phyloP scores from a whole-genome alignment of 1,284 basidiomycete genomes.

The Trichosporon sp. region DNA sequence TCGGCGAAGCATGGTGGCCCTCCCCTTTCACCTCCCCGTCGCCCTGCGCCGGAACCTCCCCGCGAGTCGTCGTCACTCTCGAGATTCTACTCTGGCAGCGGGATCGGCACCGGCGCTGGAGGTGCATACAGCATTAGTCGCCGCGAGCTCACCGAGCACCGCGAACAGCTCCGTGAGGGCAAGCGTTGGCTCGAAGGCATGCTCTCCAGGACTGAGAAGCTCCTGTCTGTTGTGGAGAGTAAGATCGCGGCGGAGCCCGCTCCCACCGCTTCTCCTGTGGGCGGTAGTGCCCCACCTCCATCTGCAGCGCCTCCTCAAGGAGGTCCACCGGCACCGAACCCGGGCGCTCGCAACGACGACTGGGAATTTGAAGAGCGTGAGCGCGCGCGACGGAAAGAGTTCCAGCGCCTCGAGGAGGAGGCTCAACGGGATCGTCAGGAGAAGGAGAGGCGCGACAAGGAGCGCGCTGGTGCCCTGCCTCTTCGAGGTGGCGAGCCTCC shows the following conservation, averaged over 20 bases:
- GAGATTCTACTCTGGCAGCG: constrained; percentile 10
- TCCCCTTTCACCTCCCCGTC: constrained; percentile 24
- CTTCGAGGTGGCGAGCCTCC: not conserved
- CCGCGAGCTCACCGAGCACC: constrained; percentile 44
- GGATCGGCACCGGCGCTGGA: constrained; percentile 4
- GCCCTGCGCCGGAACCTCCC: constrained; percentile 29
- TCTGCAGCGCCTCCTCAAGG: constrained; percentile 1
- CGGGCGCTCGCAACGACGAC: constrained; percentile 17
- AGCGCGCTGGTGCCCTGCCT: constrained; percentile 8
- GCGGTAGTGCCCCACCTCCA: constrained; percentile 3
- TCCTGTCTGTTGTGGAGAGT: constrained; percentile 43
- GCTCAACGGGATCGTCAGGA: constrained; percentile 34
- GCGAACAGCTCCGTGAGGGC: constrained; percentile 46
- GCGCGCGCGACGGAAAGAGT: constrained; percentile 33
- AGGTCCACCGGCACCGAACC: not conserved
- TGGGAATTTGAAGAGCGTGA: constrained; percentile 45
- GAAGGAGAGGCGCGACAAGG: constrained; percentile 31
- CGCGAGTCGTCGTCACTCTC: constrained; percentile 18
- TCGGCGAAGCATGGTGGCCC: constrained; percentile 13
- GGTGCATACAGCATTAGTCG: constrained; percentile 37
- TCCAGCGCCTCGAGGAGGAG: constrained; percentile 39
- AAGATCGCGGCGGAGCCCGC: constrained; percentile 22
- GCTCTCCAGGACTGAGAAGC: constrained; percentile 44
- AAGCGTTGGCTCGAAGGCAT: constrained; percentile 46
- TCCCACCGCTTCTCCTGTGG: not conserved